Percentiles rank a stretch among this genome's conserved stretches.
Evolutionary conservation across 805 yeast species (phyloP).

Genomic region (Ogataea sp.): DNA sequence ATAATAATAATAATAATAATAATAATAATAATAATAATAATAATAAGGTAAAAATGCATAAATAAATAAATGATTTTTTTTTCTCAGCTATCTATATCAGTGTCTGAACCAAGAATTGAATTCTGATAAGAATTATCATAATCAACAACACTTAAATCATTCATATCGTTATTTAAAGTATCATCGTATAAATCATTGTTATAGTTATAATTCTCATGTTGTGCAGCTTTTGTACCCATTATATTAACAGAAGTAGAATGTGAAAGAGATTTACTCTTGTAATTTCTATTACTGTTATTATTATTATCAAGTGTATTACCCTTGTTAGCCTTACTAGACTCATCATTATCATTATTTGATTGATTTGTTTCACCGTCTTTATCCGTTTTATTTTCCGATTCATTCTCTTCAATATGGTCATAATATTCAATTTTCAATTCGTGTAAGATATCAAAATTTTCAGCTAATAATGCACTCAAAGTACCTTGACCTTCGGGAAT

Average conservation of each 20-base stretch:
- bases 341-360: too few relatives aligned
- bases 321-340: too few relatives aligned
- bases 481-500: conserved; percentile 99
- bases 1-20: too few relatives aligned
- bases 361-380: conserved; percentile 21
- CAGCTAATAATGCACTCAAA: conserved; percentile 82
- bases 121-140: conserved; percentile 1
- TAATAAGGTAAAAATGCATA: too few relatives aligned
- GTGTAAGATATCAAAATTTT: conserved; percentile 88
- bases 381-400: conserved; percentile 18
- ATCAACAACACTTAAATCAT: neutral
- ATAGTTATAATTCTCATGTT: conserved; percentile 24
- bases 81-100: neutral
- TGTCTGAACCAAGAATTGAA: conserved; percentile 2
- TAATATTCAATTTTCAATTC: conserved; percentile 84
- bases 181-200: conserved; percentile 24
- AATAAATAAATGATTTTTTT: too few relatives aligned
- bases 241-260: too few relatives aligned
- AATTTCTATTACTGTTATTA: too few relatives aligned
- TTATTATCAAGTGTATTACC: too few relatives aligned
- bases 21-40: too few relatives aligned
- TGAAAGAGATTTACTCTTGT: too few relatives aligned
- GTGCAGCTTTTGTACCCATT: conserved; percentile 30
- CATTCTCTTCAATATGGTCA: conserved; percentile 40
- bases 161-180: conserved; percentile 5